phyloP scores from a whole-genome alignment of 768 basidiomycete species.

The Astraeus odoratus region DNA sequence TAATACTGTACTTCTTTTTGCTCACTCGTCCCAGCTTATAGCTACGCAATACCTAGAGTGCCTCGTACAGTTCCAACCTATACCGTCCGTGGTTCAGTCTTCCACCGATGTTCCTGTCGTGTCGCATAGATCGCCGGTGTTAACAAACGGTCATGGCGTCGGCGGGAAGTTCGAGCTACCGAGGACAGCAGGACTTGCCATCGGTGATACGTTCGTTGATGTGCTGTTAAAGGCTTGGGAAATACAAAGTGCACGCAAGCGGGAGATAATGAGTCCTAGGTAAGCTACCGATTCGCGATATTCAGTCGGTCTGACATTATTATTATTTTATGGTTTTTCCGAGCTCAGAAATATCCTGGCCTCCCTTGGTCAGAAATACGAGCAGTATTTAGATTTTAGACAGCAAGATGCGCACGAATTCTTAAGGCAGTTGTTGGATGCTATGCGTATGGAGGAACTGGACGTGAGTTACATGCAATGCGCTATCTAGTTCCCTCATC shows the following conservation, averaged over 20 bases:
- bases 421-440: conserved; percentile 81
- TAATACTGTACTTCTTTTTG: conserved; percentile 2
- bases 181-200: conserved; percentile 56
- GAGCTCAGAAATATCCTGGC: conserved; percentile 49
- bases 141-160: conserved; percentile 58
- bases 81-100: conserved; percentile 36
- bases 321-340: no score
- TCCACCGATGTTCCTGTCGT: conserved; percentile 34
- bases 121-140: conserved; percentile 53
- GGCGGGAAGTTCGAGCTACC: conserved; percentile 46
- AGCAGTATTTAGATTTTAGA: conserved; percentile 90
- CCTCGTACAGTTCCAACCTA: conserved; percentile 48
- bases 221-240: conserved; percentile 61
- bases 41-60: conserved; percentile 57
- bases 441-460: conserved; percentile 90
- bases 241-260: conserved; percentile 43
- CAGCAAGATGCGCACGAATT: conserved; percentile 98
- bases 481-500: conserved; percentile 1
- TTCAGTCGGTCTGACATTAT: not conserved
- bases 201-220: conserved; percentile 61
- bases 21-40: conserved; percentile 43
- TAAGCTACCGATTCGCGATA: conserved; percentile 31
- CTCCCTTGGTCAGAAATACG: conserved; percentile 76
- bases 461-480: conserved; percentile 49
- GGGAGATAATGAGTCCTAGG: conserved; percentile 61